phyloP scores from a whole-genome alignment of 2,329 filamentous ascomycete species.

The Pseudopyricularia cyperi region DNA sequence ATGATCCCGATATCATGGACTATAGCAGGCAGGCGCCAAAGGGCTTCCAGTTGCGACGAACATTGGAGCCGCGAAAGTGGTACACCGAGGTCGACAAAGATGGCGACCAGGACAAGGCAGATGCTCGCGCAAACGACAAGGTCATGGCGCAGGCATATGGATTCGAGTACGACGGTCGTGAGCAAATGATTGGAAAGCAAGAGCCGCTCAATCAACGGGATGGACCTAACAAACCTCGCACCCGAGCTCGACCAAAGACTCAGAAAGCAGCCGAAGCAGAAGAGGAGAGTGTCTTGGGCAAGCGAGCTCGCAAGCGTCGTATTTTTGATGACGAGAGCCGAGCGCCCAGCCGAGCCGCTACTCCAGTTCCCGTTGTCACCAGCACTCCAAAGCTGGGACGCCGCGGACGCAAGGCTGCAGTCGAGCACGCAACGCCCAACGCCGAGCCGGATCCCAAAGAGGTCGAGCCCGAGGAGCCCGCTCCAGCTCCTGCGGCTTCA shows the following conservation, averaged over 20 bases:
- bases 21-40: constrained; percentile 26
- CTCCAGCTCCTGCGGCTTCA: background rate
- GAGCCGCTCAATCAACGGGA: constrained; percentile 44
- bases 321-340: constrained; percentile 38
- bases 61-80: constrained; percentile 1
- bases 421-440: background rate
- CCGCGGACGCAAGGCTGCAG: constrained; percentile 3
- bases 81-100: constrained; percentile 30
- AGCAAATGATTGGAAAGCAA: constrained; percentile 43
- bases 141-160: constrained; percentile 47
- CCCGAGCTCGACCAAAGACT: constrained; percentile 44
- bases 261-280: constrained; percentile 42
- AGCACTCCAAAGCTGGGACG: constrained; percentile 3
- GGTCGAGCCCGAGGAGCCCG: background rate
- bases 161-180: constrained; percentile 47
- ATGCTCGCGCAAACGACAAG: constrained; percentile 35
- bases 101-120: constrained; percentile 32
- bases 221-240: constrained; percentile 33
- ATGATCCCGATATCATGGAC: constrained; percentile 11
- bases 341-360: constrained; percentile 36
- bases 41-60: constrained; percentile 2
- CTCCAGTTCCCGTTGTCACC: constrained; percentile 23
- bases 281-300: constrained; percentile 29
- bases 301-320: constrained; percentile 39
- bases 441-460: background rate